These are phyloP conservation scores for Pascua guehoae DNA, from an alignment of 1,284 basidiomycete species.

Conservation along the genomic window DNA sequence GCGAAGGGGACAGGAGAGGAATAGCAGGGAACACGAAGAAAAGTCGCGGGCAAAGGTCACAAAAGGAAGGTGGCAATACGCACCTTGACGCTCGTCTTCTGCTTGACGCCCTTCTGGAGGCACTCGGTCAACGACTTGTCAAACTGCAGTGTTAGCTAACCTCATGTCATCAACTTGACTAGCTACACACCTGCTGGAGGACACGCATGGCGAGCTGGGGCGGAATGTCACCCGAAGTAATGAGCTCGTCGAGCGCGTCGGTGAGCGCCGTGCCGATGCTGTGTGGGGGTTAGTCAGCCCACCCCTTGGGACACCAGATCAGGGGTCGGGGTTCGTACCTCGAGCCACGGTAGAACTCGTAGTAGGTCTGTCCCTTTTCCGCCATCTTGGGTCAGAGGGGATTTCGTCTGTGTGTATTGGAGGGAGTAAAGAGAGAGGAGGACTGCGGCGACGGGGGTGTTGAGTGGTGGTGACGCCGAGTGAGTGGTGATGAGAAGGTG, in stretches of 20 bases:
- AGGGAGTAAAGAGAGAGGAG: no score
- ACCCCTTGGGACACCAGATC: no score
- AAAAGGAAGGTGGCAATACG: constrained; percentile 18
- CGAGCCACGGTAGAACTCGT: constrained; percentile 74
- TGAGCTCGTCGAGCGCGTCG: constrained; percentile 98
- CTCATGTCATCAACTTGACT: constrained; percentile 4
- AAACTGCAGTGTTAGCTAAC: constrained; percentile 61
- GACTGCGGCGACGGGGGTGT: no score
- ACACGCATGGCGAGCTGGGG: constrained; percentile 98
- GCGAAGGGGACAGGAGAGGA: background rate
- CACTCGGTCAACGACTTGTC: constrained; percentile 90
- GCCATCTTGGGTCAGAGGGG: constrained; percentile 24
- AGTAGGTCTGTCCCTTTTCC: constrained; percentile 59
- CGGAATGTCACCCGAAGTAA: constrained; percentile 93
- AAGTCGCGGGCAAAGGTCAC: background rate
- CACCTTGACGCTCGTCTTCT: constrained; percentile 85
- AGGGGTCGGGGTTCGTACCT: constrained; percentile 23
- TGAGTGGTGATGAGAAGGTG: no score
- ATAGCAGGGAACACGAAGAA: no score
- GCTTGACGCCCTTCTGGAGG: constrained; percentile 85
- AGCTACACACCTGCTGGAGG: constrained; percentile 76
- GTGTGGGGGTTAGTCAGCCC: constrained; percentile 1
- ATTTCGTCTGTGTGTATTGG: background rate
- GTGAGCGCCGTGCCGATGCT: constrained; percentile 97
- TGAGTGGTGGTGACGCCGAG: no score